phyloP scores from a whole-genome alignment of 495 filamentous ascomycete genomes.

The Terfezia claveryi region DNA sequence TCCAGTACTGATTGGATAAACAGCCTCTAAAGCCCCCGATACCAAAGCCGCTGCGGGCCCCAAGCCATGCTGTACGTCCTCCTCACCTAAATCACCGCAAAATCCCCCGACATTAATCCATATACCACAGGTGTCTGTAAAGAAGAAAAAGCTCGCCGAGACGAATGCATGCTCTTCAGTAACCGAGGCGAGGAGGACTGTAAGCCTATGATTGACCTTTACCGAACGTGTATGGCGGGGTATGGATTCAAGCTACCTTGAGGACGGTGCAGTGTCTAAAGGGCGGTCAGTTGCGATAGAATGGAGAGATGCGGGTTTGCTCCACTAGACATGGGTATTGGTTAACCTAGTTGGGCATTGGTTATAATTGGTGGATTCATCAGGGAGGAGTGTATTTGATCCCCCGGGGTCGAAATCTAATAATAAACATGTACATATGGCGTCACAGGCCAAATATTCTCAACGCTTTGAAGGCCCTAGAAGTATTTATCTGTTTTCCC shows the following conservation, averaged over 20 bases:
- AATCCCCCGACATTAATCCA: not conserved
- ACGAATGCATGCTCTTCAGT: constrained; percentile 98
- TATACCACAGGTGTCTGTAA: constrained; percentile 52
- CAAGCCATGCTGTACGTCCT: constrained; percentile 15
- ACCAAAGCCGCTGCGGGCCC: constrained; percentile 7
- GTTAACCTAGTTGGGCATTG: too few relatives aligned
- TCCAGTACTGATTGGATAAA: not conserved
- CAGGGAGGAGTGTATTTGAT: too few relatives aligned
- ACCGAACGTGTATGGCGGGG: constrained; percentile 78
- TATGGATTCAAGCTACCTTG: constrained; percentile 51
- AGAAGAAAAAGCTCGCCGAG: constrained; percentile 69
- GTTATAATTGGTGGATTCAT: too few relatives aligned
- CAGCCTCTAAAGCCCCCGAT: constrained; percentile 6
- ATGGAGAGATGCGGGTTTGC: too few relatives aligned
- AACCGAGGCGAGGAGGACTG: constrained; percentile 55
- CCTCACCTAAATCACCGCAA: not conserved
- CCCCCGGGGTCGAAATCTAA: too few relatives aligned
- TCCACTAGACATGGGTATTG: too few relatives aligned
- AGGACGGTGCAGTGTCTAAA: not conserved
- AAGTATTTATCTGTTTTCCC: too few relatives aligned
- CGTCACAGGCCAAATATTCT: too few relatives aligned
- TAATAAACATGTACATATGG: too few relatives aligned
- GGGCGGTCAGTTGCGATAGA: too few relatives aligned
- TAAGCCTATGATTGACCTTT: constrained; percentile 55
- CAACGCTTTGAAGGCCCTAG: too few relatives aligned